Percentiles rank a stretch among this genome's conserved stretches.
Conservation (phyloP, 352 stramenopile species). For the Blastocystis sp. region DNA sequence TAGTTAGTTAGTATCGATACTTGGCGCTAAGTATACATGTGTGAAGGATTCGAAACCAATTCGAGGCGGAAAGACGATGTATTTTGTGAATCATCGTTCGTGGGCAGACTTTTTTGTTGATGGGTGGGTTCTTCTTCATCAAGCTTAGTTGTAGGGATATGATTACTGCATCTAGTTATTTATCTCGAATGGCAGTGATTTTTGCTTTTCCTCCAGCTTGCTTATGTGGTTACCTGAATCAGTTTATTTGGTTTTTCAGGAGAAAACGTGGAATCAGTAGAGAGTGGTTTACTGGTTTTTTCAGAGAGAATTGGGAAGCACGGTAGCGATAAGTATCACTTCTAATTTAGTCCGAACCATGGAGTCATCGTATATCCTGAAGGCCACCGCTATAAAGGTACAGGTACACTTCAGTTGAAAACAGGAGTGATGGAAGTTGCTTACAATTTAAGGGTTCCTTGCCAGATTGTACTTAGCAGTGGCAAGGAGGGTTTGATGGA, state of each 20-base stretch:
- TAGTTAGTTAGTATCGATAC: neutral
- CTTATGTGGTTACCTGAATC: slow-evolving; percentile 42
- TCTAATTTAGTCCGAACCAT: neutral
- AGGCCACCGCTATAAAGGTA: slow-evolving; percentile 53
- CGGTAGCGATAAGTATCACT: neutral
- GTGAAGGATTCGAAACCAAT: slow-evolving; percentile 12
- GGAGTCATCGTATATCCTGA: slow-evolving; percentile 60
- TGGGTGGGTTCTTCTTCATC: neutral
- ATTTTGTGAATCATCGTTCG: slow-evolving; percentile 60
- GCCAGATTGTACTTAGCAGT: slow-evolving; percentile 42
- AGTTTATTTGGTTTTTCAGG: slow-evolving; percentile 61
- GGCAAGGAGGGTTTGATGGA: slow-evolving; percentile 51
- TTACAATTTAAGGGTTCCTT: slow-evolving; percentile 30
- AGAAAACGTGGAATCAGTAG: slow-evolving; percentile 35
- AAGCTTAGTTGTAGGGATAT: slow-evolving; percentile 12
- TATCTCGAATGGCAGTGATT: slow-evolving; percentile 57
- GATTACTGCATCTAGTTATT: slow-evolving; percentile 20
- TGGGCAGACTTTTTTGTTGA: slow-evolving; percentile 61
- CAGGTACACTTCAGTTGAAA: slow-evolving; percentile 21
- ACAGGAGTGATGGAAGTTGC: slow-evolving; percentile 61
- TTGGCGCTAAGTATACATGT: slow-evolving; percentile 26
- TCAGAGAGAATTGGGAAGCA: slow-evolving; percentile 39
- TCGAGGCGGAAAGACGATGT: slow-evolving; percentile 55
- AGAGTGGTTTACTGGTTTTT: slow-evolving; percentile 51
- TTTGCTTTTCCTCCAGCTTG: slow-evolving; percentile 32